Percentiles rank a stretch among this genome's conserved stretches.
phyloP scores from a whole-genome alignment of 2,329 filamentous ascomycete species.

The Aspergillus sergii region DNA sequence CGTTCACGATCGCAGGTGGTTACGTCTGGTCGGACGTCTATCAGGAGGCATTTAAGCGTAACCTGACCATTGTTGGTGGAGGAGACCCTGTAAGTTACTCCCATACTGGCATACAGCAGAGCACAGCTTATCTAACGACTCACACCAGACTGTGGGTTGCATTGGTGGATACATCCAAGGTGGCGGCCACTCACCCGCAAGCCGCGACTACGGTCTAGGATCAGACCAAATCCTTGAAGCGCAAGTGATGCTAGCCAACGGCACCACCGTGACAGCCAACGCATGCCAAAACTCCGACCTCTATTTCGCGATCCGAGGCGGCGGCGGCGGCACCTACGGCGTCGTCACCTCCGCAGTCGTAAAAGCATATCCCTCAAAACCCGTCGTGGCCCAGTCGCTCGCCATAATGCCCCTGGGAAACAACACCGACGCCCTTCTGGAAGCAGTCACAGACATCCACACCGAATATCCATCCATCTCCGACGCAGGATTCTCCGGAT shows the following conservation, averaged over 20 bases:
- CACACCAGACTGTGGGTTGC: constrained; percentile 21
- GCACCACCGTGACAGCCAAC: constrained; percentile 37
- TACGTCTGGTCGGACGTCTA: constrained; percentile 30
- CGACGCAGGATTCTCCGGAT: constrained; percentile 22
- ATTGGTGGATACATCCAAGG: constrained; percentile 45
- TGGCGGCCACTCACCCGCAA: constrained; percentile 46
- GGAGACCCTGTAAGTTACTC: constrained; percentile 19
- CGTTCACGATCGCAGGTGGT: constrained; percentile 33
- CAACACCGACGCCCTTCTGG: constrained; percentile 6
- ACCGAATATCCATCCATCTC: constrained; percentile 14
- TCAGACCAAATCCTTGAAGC: constrained; percentile 50
- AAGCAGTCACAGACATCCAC: constrained; percentile 17
- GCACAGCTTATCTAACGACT: background rate
- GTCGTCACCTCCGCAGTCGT: constrained; percentile 24
- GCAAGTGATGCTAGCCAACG: constrained; percentile 44
- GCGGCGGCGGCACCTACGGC: constrained; percentile 37
- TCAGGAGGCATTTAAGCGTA: constrained; percentile 25
- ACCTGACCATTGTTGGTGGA: constrained; percentile 34
- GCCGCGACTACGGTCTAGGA: constrained; percentile 45
- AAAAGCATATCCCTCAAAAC: constrained; percentile 20
- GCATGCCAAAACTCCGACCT: constrained; percentile 35
- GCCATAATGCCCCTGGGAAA: background rate
- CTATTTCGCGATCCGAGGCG: constrained; percentile 42
- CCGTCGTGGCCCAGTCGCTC: constrained; percentile 13
- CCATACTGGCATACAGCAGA: background rate